These are phyloP conservation scores for Monosporascus sp. DNA, from an alignment of 2,329 filamentous ascomycete species.

Conservation along the genomic window DNA sequence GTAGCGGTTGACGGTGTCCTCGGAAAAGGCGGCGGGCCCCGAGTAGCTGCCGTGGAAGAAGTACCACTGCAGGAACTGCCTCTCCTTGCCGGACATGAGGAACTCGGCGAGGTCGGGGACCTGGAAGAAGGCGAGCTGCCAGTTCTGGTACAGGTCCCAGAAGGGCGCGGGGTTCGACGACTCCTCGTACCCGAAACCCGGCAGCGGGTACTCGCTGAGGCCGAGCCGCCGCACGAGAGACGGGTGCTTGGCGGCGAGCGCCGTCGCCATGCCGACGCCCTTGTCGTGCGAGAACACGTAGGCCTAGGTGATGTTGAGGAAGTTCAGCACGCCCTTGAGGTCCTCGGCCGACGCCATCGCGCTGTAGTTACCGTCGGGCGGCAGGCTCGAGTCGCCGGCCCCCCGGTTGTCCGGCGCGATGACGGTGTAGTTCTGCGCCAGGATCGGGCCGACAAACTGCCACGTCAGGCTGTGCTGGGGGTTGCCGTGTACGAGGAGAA, in stretches of 20 bases:
- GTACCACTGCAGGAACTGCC: conserved; percentile 38
- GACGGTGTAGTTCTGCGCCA: conserved; percentile 36
- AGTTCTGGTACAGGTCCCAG: conserved; percentile 35
- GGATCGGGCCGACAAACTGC: conserved; percentile 33
- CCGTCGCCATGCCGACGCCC: conserved; percentile 35
- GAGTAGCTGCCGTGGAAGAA: conserved; percentile 40
- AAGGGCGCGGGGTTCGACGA: conserved; percentile 23
- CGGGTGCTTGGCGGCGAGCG: conserved; percentile 32
- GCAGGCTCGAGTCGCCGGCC: conserved; percentile 34
- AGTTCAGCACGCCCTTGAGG: conserved; percentile 34
- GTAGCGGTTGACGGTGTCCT: conserved; percentile 34
- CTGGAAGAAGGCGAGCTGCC: conserved; percentile 39
- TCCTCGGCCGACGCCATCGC: conserved; percentile 32
- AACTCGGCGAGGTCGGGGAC: conserved; percentile 41
- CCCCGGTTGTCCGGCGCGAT: conserved; percentile 38
- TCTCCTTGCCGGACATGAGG: conserved; percentile 36
- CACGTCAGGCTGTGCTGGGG: conserved; percentile 35
- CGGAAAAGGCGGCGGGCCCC: conserved; percentile 29
- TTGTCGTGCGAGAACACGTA: conserved; percentile 42
- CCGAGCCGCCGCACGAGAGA: conserved; percentile 28
- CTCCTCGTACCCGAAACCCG: conserved; percentile 35
- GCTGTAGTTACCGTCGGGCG: conserved; percentile 33
- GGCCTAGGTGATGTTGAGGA: conserved; percentile 34
- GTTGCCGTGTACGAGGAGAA: conserved; percentile 36
- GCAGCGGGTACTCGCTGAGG: conserved; percentile 34